Evolutionary conservation across 805 yeast species (phyloP).

Genomic region (Metahyphopichia silvanorum): DNA sequence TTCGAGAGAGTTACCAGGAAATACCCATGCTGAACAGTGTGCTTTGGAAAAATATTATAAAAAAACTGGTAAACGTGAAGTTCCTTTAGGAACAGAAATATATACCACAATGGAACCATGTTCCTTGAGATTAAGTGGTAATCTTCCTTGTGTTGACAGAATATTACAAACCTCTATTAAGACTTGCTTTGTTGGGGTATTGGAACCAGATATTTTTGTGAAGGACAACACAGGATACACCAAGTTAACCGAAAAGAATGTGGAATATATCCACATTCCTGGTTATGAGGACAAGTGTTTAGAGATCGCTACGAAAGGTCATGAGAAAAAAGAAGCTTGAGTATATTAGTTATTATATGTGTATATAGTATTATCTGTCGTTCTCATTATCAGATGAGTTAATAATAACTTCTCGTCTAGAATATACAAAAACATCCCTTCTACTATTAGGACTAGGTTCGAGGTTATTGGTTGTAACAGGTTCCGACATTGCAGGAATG

Average conservation of each 20-base stretch:
- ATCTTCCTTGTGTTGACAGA: constrained; percentile 82
- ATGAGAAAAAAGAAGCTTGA: constrained; percentile 29
- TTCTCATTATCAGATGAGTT: constrained; percentile 22
- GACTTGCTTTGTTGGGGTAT: constrained; percentile 86
- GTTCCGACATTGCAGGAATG: constrained; percentile 2
- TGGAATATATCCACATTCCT: constrained; percentile 75
- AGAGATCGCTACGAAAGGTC: constrained; percentile 72
- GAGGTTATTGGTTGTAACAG: constrained; percentile 4
- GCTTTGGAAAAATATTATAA: constrained; percentile 73
- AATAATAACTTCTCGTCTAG: constrained; percentile 34
- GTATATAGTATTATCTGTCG: not conserved
- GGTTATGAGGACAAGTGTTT: constrained; percentile 77
- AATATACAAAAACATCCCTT: constrained; percentile 36
- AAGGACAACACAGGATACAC: constrained; percentile 62
- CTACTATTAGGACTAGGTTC: constrained; percentile 9
- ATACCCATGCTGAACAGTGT: constrained; percentile 97
- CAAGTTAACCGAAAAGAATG: constrained; percentile 51
- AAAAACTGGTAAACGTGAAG: constrained; percentile 27
- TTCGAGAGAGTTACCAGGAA: constrained; percentile 88
- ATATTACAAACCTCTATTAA: constrained; percentile 56
- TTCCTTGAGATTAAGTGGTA: constrained; percentile 83
- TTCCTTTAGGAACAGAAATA: constrained; percentile 76
- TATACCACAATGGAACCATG: constrained; percentile 99
- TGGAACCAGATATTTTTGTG: constrained; percentile 90
- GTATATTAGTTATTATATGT: not conserved